phyloP scores from a whole-genome alignment of 2,329 filamentous ascomycete species.

The Samsoniella hepiali region DNA sequence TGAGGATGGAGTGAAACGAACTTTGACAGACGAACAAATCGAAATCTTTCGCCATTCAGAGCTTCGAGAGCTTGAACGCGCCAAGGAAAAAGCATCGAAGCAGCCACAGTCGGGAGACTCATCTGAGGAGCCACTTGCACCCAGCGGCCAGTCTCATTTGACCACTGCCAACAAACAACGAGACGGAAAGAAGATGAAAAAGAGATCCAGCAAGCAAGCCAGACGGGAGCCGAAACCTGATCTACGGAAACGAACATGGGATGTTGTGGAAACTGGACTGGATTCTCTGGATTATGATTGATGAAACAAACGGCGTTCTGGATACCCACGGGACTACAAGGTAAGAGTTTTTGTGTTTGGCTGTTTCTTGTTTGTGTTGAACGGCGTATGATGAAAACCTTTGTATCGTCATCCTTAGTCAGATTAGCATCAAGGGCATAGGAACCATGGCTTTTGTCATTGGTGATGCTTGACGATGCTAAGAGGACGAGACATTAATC shows the following conservation, averaged over 20 bases:
- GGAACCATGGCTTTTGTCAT: constrained; percentile 30
- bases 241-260: constrained; percentile 64
- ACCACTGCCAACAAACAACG: constrained; percentile 7
- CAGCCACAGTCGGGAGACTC: constrained; percentile 3
- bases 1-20: constrained; percentile 79
- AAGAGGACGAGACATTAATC: constrained; percentile 51
- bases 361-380: constrained; percentile 19
- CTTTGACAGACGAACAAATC: constrained; percentile 87
- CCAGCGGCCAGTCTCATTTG: background rate
- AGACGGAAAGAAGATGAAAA: constrained; percentile 30
- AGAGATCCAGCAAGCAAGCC: constrained; percentile 38
- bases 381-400: constrained; percentile 71
- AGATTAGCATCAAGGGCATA: constrained; percentile 46
- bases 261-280: constrained; percentile 59
- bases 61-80: constrained; percentile 66
- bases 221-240: constrained; percentile 55
- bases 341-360: constrained; percentile 10
- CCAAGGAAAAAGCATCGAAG: constrained; percentile 35
- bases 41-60: constrained; percentile 88
- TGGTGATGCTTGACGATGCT: constrained; percentile 32
- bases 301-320: constrained; percentile 52
- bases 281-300: constrained; percentile 60
- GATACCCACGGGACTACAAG: constrained; percentile 25
- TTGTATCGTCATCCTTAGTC: constrained; percentile 98
- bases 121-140: constrained; percentile 20